Percentiles rank a stretch among this genome's conserved stretches.
Conservation (phyloP, 2,329 filamentous ascomycete species). For the Diaporthe ampelina region DNA sequence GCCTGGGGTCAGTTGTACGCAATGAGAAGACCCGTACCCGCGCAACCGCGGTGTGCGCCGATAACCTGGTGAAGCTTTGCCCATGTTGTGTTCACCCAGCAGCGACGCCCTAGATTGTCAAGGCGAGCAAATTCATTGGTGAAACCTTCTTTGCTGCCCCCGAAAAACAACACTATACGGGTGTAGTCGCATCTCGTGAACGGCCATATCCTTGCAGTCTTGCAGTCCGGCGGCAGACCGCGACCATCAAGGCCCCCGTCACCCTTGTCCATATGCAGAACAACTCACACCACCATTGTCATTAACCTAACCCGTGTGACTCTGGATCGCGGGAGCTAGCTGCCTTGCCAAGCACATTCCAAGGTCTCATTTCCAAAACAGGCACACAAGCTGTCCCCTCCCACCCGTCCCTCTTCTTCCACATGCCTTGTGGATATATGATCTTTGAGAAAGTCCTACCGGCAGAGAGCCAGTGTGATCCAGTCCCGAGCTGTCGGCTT, state of each 20-base stretch:
- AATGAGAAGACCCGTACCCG: background rate
- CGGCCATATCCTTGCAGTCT: slow-evolving; percentile 27
- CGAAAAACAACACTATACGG: background rate
- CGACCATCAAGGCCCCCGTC: slow-evolving; percentile 31
- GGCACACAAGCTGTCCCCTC: background rate
- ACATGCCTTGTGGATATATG: too few species aligned
- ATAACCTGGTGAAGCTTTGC: slow-evolving; percentile 7
- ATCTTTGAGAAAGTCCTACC: too few species aligned
- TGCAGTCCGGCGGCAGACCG: background rate
- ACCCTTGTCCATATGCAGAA: slow-evolving; percentile 32
- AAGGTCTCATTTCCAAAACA: background rate
- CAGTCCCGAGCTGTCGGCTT: background rate
- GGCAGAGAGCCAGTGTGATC: background rate
- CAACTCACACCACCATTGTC: slow-evolving; percentile 20
- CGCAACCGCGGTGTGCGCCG: slow-evolving; percentile 9
- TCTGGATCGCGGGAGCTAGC: slow-evolving; percentile 15
- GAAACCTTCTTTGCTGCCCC: slow-evolving; percentile 11
- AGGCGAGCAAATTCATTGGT: slow-evolving; percentile 15
- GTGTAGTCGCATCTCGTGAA: slow-evolving; percentile 19
- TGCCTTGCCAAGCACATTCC: background rate
- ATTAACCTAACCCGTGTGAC: background rate
- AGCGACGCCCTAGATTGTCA: slow-evolving; percentile 9
- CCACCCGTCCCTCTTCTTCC: background rate
- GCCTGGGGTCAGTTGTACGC: background rate
- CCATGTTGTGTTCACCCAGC: slow-evolving; percentile 16